phyloP scores from a whole-genome alignment of 768 basidiomycete genomes.

The Amanita muscaria region DNA sequence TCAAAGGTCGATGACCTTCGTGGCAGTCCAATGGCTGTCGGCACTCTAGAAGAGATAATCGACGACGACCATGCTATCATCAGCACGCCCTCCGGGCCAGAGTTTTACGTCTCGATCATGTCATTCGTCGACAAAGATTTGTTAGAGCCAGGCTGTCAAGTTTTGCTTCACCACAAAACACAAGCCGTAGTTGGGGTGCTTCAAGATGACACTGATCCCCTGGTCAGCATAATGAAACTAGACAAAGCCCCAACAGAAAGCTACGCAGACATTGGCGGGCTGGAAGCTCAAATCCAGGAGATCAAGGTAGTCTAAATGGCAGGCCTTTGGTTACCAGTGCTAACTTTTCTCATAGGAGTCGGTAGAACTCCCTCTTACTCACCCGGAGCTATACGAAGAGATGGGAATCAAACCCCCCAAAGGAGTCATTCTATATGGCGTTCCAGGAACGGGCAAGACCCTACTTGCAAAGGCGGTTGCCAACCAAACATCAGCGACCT shows the following conservation, averaged over 20 bases:
- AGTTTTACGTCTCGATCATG: conserved; percentile 97
- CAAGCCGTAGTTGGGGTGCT: conserved; percentile 93
- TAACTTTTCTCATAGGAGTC: conserved; percentile 61
- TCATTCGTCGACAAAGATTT: conserved; percentile 97
- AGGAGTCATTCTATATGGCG: conserved; percentile 97
- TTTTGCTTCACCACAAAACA: conserved; percentile 92
- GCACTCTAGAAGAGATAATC: conserved; percentile 94
- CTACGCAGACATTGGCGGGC: conserved; percentile 96
- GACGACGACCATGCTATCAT: conserved; percentile 99
- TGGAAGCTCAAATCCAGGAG: conserved; percentile 96
- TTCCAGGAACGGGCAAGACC: conserved; percentile 97
- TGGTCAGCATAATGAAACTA: conserved; percentile 97
- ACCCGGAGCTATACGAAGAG: conserved; percentile 97
- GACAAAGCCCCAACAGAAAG: conserved; percentile 99
- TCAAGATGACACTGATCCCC: conserved; percentile 89
- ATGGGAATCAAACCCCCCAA: conserved; percentile 99
- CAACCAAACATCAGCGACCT: conserved; percentile 97
- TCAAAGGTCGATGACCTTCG: conserved; percentile 90
- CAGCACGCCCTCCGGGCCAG: conserved; percentile 88
- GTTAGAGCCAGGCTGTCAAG: conserved; percentile 92
- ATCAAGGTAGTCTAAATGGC: conserved; percentile 63
- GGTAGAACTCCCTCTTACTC: conserved; percentile 93
- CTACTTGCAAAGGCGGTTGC: conserved; percentile 96
- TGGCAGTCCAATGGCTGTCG: conserved; percentile 96
- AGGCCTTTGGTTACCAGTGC: conserved; percentile 1